Evolutionary conservation across 768 basidiomycete genomes (phyloP), one percentile per base, ranked within the genome.

Genomic region (Hygrophoropsis aurantiaca): DNA sequence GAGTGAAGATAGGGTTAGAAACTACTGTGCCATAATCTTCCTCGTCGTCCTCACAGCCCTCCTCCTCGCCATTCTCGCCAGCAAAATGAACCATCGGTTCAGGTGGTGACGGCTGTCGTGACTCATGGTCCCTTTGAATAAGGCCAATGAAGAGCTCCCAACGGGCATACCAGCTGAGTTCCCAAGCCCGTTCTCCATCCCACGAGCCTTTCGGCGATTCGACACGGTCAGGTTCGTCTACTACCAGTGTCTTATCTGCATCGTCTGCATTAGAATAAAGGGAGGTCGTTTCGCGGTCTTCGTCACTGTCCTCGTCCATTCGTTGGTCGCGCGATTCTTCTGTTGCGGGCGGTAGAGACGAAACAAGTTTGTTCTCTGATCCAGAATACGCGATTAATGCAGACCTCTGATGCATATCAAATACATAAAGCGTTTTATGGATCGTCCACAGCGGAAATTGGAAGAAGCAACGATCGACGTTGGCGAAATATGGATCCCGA

Each of bases 381-480:
- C 46, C 35, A 53, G 55, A 8, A 58, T 42, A 8, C 59, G 44
- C n/a, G 41, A 25, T 21, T 20, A 5, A 15, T 25, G 23, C 18
- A 32, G 44, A 39, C 34, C 52, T 45, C 18, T 73, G 61, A 37
- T 79, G 77, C 57, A 87, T 60, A 51, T 83, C 80, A 51, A 75
- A 75, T 62, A 82, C 72, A 70, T 80, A 87, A n/a, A 86, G 54
- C 33, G 73, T 75, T 69, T 87, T 87, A 36, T 72, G 65, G 57
- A 87, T 79, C 16, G 85, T 86, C 79, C 84, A 85, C 39, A 80
- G 59, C 3, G 81, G 78, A 55, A 81, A 69, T 26, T 62, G 68
- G 49, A 74, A 74, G 54, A 86, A 84, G 52, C 68, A 79, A 10
- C 78, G 78, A 59, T 87, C 85, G 41, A 83, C 70, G 42, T 78